Conservation (phyloP, 345 rosid genomes). For the Acer saccharum region DNA sequence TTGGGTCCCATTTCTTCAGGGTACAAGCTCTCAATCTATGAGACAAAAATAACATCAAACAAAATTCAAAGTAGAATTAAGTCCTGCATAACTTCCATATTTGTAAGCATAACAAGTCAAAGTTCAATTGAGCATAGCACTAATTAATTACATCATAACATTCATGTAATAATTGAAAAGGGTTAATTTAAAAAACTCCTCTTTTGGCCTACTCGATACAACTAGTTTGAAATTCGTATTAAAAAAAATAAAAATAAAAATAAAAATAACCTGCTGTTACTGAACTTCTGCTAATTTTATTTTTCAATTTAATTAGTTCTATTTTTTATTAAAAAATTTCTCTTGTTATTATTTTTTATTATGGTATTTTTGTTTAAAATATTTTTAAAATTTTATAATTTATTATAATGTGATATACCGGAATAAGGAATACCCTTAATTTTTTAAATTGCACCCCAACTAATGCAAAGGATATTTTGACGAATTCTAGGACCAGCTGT, state of each 20-base stretch:
- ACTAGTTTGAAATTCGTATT: background rate
- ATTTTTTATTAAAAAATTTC: no score
- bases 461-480: background rate
- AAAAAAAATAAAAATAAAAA: background rate
- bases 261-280: background rate
- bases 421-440: no score
- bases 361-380: no score
- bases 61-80: constrained; percentile 4
- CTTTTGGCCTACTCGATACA: background rate
- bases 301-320: no score
- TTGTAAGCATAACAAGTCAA: background rate
- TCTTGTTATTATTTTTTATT: no score
- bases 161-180: background rate
- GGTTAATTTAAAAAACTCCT: background rate
- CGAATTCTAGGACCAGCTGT: background rate
- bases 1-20: constrained; percentile 77
- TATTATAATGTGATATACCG: no score
- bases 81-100: background rate
- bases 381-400: no score
- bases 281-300: no score
- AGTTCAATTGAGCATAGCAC: background rate
- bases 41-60: constrained; percentile 17
- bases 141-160: background rate
- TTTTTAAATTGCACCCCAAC: background rate
- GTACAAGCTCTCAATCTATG: constrained; percentile 86